These are phyloP conservation scores for Penicillium herquei DNA, from an alignment of 495 filamentous ascomycete genomes.

Conservation along the genomic window DNA sequence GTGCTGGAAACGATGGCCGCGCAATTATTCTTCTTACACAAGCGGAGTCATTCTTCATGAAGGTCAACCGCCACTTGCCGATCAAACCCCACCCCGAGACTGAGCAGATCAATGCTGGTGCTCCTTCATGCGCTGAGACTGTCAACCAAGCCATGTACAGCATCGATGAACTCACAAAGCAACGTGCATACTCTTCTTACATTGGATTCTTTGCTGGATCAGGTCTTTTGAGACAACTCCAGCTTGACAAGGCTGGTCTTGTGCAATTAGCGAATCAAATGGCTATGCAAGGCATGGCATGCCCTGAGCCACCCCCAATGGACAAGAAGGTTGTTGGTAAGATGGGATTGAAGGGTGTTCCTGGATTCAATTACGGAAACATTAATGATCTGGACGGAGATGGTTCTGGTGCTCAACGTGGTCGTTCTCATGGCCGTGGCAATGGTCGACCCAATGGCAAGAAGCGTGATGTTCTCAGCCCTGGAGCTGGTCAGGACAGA, in stretches of 20 bases:
- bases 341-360: conserved; percentile 50
- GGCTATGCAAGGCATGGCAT: conserved; percentile 44
- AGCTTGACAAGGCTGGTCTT: conserved; percentile 38
- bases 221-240: conserved; percentile 36
- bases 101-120: conserved; percentile 32
- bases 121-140: conserved; percentile 13
- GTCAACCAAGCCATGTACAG: conserved; percentile 35
- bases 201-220: conserved; percentile 50
- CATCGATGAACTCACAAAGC: conserved; percentile 48
- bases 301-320: conserved; percentile 45
- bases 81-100: conserved; percentile 52
- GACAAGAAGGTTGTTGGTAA: conserved; percentile 47
- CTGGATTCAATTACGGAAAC: conserved; percentile 40
- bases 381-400: conserved; percentile 16
- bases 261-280: conserved; percentile 46
- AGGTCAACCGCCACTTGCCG: conserved; percentile 50
- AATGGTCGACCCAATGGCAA: conserved; percentile 14
- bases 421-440: conserved; percentile 5
- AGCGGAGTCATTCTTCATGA: conserved; percentile 59
- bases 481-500: conserved; percentile 25
- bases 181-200: conserved; percentile 56
- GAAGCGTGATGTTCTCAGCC: conserved; percentile 29
- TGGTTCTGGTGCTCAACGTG: conserved; percentile 5
- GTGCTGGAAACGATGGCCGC: conserved; percentile 66
- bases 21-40: conserved; percentile 63